A percentile compares a stretch with the other conserved stretches of the same genome.
phyloP scores from a whole-genome alignment of 106 monocot genomes.

The Gastrodia elata region DNA sequence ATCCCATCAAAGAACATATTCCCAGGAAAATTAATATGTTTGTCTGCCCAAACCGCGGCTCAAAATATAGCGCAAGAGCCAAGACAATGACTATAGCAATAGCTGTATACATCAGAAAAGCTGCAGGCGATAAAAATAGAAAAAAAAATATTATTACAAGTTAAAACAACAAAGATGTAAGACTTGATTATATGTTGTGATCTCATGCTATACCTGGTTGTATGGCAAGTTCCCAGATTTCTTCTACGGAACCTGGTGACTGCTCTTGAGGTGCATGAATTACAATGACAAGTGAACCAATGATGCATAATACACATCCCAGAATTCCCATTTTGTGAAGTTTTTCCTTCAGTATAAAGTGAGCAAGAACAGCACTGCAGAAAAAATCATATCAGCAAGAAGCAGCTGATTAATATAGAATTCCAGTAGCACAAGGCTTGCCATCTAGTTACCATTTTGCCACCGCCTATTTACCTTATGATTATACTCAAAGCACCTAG shows the following conservation, averaged over 20 bases:
- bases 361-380: constrained; percentile 67
- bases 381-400: background rate
- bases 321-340: constrained; percentile 58
- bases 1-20: constrained; percentile 79
- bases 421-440: background rate
- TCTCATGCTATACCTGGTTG: constrained; percentile 44
- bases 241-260: constrained; percentile 45
- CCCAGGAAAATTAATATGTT: constrained; percentile 73
- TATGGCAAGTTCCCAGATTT: constrained; percentile 78
- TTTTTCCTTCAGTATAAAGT: constrained; percentile 62
- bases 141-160: constrained; percentile 2
- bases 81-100: constrained; percentile 23
- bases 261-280: constrained; percentile 75
- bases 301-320: constrained; percentile 67
- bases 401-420: background rate
- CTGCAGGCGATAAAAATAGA: constrained; percentile 24
- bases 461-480: constrained; percentile 42
- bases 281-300: constrained; percentile 70
- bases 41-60: constrained; percentile 59
- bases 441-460: constrained; percentile 12
- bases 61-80: constrained; percentile 39
- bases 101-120: constrained; percentile 48
- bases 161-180: background rate
- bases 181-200: background rate
- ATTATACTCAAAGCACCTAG: constrained; percentile 85